Base-by-base conservation (phyloP, 2,329 filamentous ascomycete species). In the Diaporthe citrichinensis region DNA sequence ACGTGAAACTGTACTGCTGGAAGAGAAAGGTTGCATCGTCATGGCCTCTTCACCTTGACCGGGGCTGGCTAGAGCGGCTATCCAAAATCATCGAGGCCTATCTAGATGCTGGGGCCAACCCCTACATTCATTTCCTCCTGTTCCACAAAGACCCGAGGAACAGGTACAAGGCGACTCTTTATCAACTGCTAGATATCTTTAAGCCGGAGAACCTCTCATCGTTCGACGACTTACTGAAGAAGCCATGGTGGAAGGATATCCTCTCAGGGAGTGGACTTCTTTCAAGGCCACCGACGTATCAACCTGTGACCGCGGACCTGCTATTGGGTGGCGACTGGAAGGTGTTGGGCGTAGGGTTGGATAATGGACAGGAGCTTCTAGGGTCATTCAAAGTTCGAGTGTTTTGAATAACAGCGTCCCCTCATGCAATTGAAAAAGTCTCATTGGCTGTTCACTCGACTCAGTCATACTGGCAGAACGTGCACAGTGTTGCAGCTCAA, bases 1-100 rank as follows among this genome's bases (percentile, higher is more conserved):
- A 71, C 10, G 68, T 71, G 10, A 71, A n/a, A 23, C 6, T 58
- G 31, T 71, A 71, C 10, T 71, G 51, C 41, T 46, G 68, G 68
- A 58, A 58, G 39, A 58, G 51, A 10, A 31, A 20, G 25, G 2
- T 58, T 8, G 25, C 25, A 3, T 46, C 51, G 17, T 34, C 36
- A 15, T 46, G 68, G 53, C 51, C 51, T 4, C 53, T 46, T 12
- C 6, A 71, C 15, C 34, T 71, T 20, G 36, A 36, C 39, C 53
- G 53, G 14, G 51, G 12, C 12, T 58, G 68, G 68, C 53, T 71
- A 7, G 68, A 71, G 14, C 39, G 68, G 20, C 51, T 71, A 1
- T 49, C 68, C 2, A 58, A 46, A 14, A 44, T 71, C 2, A 46
- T 58, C 5, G 68, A 71, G 28, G 68, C 53, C 3, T 71, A 58